Conservation (phyloP, 2,329 filamentous ascomycete species). For the Chaetomium strumarium region DNA sequence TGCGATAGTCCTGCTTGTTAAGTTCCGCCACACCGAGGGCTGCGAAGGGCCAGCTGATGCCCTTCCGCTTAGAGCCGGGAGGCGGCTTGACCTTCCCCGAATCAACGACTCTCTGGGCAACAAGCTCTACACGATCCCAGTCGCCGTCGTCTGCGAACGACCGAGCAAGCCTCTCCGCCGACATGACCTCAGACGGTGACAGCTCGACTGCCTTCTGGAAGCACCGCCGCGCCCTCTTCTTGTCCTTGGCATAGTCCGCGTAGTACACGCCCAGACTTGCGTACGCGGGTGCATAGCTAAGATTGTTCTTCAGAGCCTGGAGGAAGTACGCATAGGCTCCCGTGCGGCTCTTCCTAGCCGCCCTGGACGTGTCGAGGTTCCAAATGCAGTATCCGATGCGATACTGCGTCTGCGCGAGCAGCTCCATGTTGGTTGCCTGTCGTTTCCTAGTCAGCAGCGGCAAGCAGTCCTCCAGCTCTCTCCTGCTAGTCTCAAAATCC, state of each 20-base stretch:
- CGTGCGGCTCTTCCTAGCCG: slow-evolving; percentile 71
- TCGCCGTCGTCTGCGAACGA: slow-evolving; percentile 86
- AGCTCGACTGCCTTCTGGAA: slow-evolving; percentile 96
- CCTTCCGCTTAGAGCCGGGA: slow-evolving; percentile 87
- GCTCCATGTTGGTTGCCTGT: slow-evolving; percentile 51
- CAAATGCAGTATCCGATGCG: slow-evolving; percentile 82
- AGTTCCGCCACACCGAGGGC: slow-evolving; percentile 90
- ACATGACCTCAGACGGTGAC: slow-evolving; percentile 76
- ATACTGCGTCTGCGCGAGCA: slow-evolving; percentile 82
- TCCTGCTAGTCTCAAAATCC: slow-evolving; percentile 61
- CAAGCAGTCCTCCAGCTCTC: slow-evolving; percentile 66
- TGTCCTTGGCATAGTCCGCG: slow-evolving; percentile 83
- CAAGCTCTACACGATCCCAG: slow-evolving; percentile 93
- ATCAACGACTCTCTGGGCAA: slow-evolving; percentile 84
- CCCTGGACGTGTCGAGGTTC: slow-evolving; percentile 69
- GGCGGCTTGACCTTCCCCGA: slow-evolving; percentile 89
- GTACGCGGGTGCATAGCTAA: slow-evolving; percentile 85
- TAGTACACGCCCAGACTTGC: slow-evolving; percentile 89
- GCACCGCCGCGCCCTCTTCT: slow-evolving; percentile 78
- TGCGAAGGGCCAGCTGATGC: slow-evolving; percentile 92
- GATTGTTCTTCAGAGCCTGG: slow-evolving; percentile 74
- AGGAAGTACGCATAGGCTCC: slow-evolving; percentile 83
- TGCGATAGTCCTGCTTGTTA: slow-evolving; percentile 85
- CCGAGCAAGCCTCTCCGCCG: slow-evolving; percentile 79
- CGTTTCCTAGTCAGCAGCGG: slow-evolving; percentile 56